Percentiles rank a stretch among this genome's conserved stretches.
These are phyloP conservation scores for Ustilago loliicola DNA, from an alignment of 1,284 basidiomycete genomes.

Conservation along the genomic window DNA sequence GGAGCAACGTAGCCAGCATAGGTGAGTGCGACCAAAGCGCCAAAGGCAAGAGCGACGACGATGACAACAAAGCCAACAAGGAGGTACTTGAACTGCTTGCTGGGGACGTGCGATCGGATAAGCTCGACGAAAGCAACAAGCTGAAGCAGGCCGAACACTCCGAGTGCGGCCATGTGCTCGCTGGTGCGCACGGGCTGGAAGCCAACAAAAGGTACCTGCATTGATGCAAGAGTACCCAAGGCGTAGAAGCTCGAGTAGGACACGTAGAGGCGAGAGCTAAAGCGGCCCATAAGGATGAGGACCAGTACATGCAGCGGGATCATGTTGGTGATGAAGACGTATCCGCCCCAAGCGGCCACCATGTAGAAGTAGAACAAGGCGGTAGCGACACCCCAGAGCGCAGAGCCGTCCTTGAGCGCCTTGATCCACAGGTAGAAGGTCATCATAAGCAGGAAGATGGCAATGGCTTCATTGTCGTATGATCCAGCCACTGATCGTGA, in stretches of 20 bases:
- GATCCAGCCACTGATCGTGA: conserved; percentile 98
- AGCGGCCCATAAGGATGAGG: conserved; percentile 97
- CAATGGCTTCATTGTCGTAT: conserved; percentile 99
- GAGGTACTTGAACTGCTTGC: conserved; percentile 90
- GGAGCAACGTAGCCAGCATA: conserved; percentile 96
- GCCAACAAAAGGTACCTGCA: conserved; percentile 99
- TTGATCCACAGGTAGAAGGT: conserved; percentile 99
- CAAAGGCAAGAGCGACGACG: conserved; percentile 77
- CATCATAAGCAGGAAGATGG: conserved; percentile 99
- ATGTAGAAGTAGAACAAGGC: conserved; percentile 99
- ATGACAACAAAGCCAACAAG: conserved; percentile 75
- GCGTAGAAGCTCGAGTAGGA: conserved; percentile 98
- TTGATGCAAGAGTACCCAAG: conserved; percentile 94
- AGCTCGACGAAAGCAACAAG: conserved; percentile 94
- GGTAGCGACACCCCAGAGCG: conserved; percentile 87
- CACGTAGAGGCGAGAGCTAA: conserved; percentile 89
- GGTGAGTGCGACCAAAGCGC: conserved; percentile 77
- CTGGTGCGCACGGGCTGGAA: conserved; percentile 98
- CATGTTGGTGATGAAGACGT: conserved; percentile 99
- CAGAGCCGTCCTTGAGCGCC: conserved; percentile 92
- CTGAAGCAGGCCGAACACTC: conserved; percentile 95
- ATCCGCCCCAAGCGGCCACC: conserved; percentile 99
- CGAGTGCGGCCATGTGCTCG: conserved; percentile 98
- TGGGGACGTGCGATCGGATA: conserved; percentile 88
- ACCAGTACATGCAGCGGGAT: conserved; percentile 94